phyloP scores from a whole-genome alignment of 2,329 filamentous ascomycete genomes.

The Didymella glomerata region DNA sequence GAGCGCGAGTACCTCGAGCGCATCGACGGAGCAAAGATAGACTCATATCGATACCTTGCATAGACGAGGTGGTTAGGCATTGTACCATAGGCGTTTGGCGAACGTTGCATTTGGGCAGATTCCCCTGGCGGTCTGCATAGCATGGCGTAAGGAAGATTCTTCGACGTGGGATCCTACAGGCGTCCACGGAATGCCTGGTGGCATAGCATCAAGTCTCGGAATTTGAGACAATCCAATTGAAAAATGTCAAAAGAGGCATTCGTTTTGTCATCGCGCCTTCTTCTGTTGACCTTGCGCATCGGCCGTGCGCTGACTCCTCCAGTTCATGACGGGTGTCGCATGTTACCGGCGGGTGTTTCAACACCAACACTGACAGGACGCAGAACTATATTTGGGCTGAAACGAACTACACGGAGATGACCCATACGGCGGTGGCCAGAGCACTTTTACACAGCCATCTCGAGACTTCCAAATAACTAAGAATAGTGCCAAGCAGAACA shows the following conservation, averaged over 20 bases:
- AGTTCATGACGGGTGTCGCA: slow-evolving; percentile 11
- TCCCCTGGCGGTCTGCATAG: slow-evolving; percentile 15
- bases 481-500: not conserved
- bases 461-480: not conserved
- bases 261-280: not conserved
- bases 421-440: not conserved
- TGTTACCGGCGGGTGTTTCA: slow-evolving; percentile 14
- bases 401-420: slow-evolving; percentile 2
- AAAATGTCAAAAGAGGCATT: not conserved
- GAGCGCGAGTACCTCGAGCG: slow-evolving; percentile 80
- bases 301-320: not conserved
- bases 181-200: slow-evolving; percentile 4
- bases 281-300: not conserved
- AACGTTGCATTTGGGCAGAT: slow-evolving; percentile 23
- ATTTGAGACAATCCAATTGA: slow-evolving; percentile 3
- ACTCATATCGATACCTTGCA: slow-evolving; percentile 76
- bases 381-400: not conserved
- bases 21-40: slow-evolving; percentile 68
- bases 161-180: slow-evolving; percentile 6
- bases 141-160: slow-evolving; percentile 17
- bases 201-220: slow-evolving; percentile 5
- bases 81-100: slow-evolving; percentile 19
- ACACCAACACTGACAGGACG: slow-evolving; percentile 12
- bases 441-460: not conserved
- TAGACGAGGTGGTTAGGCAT: slow-evolving; percentile 47